Percentiles rank a stretch among this genome's conserved stretches.
Conservation (phyloP, 768 basidiomycete species). For the Psilocybe cubensis region DNA sequence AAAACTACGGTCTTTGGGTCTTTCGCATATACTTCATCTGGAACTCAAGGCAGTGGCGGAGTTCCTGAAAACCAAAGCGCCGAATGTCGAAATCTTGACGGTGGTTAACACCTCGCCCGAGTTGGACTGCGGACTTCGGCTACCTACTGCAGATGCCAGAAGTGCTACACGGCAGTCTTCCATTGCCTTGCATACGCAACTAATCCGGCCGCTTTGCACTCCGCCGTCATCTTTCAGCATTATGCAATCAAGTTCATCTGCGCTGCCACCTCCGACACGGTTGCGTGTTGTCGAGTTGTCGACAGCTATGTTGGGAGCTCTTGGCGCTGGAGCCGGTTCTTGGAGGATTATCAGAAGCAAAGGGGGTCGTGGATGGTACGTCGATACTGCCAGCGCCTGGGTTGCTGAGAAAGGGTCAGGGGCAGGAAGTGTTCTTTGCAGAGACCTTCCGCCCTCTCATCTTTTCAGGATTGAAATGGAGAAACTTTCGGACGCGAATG, state of each 20-base stretch:
- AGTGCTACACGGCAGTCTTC: conserved; percentile 65
- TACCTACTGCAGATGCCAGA: conserved; percentile 38
- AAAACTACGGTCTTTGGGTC: conserved; percentile 82
- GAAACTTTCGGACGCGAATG: conserved; percentile 76
- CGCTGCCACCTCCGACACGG: conserved; percentile 60
- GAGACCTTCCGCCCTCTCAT: conserved; percentile 64
- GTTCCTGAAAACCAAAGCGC: conserved; percentile 71
- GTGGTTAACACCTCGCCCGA: conserved; percentile 78
- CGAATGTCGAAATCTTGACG: conserved; percentile 85
- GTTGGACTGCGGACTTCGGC: conserved; percentile 58
- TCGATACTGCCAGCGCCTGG: conserved; percentile 89
- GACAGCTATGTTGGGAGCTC: conserved; percentile 64
- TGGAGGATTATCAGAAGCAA: conserved; percentile 94
- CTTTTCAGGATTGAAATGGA: conserved; percentile 74
- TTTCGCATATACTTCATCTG: conserved; percentile 83
- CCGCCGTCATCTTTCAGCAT: conserved; percentile 75
- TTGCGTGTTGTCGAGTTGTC: conserved; percentile 90
- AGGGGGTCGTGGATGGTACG: conserved; percentile 94
- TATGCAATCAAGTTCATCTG: conserved; percentile 29
- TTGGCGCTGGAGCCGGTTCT: conserved; percentile 79
- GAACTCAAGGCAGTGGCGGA: conserved; percentile 63
- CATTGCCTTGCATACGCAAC: conserved; percentile 72
- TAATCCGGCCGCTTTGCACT: conserved; percentile 81
- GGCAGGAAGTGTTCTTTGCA: conserved; percentile 49
- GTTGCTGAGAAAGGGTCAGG: conserved; percentile 44